Percentiles rank a stretch among this genome's conserved stretches.
Conservation (phyloP, 176 grass and related monocot genomes). For the Musa beccarii region DNA sequence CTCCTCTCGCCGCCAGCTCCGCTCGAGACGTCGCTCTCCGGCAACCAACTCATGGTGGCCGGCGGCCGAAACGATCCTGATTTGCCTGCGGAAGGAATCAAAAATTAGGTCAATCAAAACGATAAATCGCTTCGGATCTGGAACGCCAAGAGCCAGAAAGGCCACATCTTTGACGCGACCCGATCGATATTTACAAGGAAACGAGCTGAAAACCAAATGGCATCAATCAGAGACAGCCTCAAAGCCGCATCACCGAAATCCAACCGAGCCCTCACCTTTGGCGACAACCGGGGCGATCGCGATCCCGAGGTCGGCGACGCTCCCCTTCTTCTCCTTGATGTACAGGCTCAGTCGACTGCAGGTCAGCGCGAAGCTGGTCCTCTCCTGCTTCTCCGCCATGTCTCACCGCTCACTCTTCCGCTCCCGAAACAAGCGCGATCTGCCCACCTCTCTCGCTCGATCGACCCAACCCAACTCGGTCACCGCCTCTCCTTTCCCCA, state of each 20-base stretch:
- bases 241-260: too few relatives aligned
- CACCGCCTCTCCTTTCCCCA: neutral
- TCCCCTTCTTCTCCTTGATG: conserved; percentile 62
- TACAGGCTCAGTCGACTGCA: conserved; percentile 72
- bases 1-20: neutral
- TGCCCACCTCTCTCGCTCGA: conserved; percentile 9
- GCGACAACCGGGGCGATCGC: conserved; percentile 23
- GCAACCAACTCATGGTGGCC: conserved; percentile 4
- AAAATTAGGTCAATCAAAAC: neutral
- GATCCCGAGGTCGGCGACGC: conserved; percentile 52
- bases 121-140: neutral
- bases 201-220: neutral
- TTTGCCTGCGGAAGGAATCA: neutral
- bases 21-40: neutral
- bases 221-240: too few relatives aligned
- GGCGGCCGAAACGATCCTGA: neutral
- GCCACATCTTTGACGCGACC: too few relatives aligned
- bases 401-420: too few relatives aligned
- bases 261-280: neutral
- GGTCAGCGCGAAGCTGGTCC: conserved; percentile 68
- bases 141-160: too few relatives aligned
- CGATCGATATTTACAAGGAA: neutral
- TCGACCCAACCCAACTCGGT: neutral
- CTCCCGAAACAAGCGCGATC: conserved; percentile 7
- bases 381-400: conserved; percentile 29